These are phyloP conservation scores for Stramenopiles sp. DNA, from an alignment of 352 stramenopile genomes.

Conservation along the genomic window DNA sequence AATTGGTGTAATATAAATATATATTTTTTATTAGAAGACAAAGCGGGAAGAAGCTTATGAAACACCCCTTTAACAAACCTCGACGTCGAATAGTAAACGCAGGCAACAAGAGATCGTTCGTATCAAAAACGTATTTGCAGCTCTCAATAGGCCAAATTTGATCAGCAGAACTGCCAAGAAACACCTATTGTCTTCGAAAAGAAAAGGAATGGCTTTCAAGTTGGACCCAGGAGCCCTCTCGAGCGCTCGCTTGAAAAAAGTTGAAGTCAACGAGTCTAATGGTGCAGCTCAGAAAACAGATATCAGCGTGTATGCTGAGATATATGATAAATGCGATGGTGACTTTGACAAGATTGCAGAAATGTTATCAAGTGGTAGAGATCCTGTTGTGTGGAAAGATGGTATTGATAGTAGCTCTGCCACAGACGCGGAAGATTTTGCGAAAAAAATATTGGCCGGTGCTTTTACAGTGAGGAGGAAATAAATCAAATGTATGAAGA, in stretches of 20 bases:
- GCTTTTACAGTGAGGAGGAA: not conserved
- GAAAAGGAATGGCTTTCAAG: constrained; percentile 10
- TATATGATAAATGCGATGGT: constrained; percentile 12
- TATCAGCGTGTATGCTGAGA: constrained; percentile 8
- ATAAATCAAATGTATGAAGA: not conserved
- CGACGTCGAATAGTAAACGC: not conserved
- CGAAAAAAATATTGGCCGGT: constrained; percentile 8
- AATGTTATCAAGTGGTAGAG: constrained; percentile 6
- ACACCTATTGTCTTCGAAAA: not conserved
- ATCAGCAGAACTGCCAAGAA: not conserved
- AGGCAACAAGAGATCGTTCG: not conserved
- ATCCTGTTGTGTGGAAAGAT: constrained; percentile 7
- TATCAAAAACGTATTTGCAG: not conserved
- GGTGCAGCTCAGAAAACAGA: constrained; percentile 12
- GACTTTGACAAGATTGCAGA: constrained; percentile 9
- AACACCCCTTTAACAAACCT: no score
- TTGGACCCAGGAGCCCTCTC: not conserved
- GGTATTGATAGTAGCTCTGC: not conserved
- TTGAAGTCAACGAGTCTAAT: constrained; percentile 7
- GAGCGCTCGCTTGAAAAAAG: constrained; percentile 1
- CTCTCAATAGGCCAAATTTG: not conserved
- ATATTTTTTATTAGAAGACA: no score
- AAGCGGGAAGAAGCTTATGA: no score
- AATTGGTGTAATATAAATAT: no score
- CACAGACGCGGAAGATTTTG: constrained; percentile 12